phyloP scores from a whole-genome alignment of 202 grass and related monocot genomes.

The Bolboschoenoplectus hybrid region DNA sequence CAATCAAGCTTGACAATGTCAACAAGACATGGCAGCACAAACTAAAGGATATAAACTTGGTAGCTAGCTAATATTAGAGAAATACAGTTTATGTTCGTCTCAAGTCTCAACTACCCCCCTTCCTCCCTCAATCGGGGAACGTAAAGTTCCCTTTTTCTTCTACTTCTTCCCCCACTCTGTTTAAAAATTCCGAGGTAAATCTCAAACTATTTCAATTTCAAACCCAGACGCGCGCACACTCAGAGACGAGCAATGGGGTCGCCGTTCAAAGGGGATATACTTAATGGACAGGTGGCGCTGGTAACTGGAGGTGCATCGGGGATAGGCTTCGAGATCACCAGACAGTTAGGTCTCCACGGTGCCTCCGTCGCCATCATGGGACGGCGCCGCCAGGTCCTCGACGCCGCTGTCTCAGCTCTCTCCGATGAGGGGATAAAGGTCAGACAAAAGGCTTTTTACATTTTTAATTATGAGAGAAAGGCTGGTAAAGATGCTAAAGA shows the following conservation, averaged over 20 bases:
- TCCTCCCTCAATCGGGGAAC: not conserved
- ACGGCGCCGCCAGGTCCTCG: slow-evolving; percentile 77
- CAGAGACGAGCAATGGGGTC: slow-evolving; percentile 45
- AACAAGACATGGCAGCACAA: too few species aligned
- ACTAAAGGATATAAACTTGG: too few species aligned
- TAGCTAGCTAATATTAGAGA: not conserved
- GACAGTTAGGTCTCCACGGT: slow-evolving; percentile 74
- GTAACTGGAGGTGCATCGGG: slow-evolving; percentile 87
- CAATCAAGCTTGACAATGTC: too few species aligned
- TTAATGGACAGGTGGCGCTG: slow-evolving; percentile 76
- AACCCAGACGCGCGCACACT: not conserved
- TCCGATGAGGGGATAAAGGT: slow-evolving; percentile 66
- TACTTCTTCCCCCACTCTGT: not conserved
- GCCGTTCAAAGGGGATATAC: slow-evolving; percentile 69
- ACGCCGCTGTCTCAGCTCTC: slow-evolving; percentile 68
- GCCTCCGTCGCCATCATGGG: slow-evolving; percentile 84
- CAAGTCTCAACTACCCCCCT: not conserved
- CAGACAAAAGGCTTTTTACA: not conserved
- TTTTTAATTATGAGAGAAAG: not conserved
- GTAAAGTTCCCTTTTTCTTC: not conserved
- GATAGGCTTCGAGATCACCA: slow-evolving; percentile 77
- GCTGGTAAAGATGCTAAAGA: not conserved
- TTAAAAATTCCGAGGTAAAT: not conserved
- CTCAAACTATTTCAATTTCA: not conserved
- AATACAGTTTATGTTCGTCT: not conserved